Base-by-base conservation (phyloP, 106 monocot genomes). In the Acanthochlamys bracteata region DNA sequence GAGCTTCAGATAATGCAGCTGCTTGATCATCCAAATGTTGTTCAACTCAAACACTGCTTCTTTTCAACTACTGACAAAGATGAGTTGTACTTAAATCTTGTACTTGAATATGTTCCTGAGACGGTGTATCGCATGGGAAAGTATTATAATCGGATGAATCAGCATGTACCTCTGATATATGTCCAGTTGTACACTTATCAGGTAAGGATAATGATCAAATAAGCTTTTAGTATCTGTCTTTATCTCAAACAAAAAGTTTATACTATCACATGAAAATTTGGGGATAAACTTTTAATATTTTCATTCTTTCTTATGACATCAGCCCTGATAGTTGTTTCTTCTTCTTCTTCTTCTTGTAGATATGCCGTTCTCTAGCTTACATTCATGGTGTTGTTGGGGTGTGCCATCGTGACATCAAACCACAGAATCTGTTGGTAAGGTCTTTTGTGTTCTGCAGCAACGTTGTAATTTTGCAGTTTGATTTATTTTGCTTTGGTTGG, bases 371-470 rank as follows among this genome's bases (percentile, higher is more conserved):
- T 40, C 85, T 88, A 74, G 79, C 82, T 58, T 93, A 93, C 41
- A 75, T 85, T 47, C 93, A 93, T 78, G 74, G 80, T 63, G 92
- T 84, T 77, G 77, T 84, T 39, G 92, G 88, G 25, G 92, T 88
- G 9, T 93, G 93, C 17, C 93, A 89, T 75, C 88, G 88, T 64
- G 93, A 93, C 68, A 93, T 93, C 57, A 93, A 93, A 24, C 93
- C 93, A 61, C 88, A 93, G 78, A 93, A 93, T 85, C 57, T 93
- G 42, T 75, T 93, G 82, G 93, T 93, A 76, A 76, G 70, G 19
- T 13, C 41, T 63, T 55, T 33, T 33, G 33, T 33, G 33, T 33
- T 33, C 4, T 33, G 33, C 33, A 33, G 33, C 6, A 6, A 33
- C 33, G 33, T 33, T 33, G 33, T 33, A 3, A 6, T 6, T 33